Percentiles rank a stretch among this genome's conserved stretches.
These are phyloP conservation scores for Cucumis sativus DNA, from an alignment of 306 rosid genomes.

Conservation along the genomic window Cucumber_9930_V3 NC_026657.2:33468501-33469000, in stretches of 20 bases:
- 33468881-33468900: slow-evolving; percentile 7
- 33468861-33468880: slow-evolving; percentile 16
- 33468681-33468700: slow-evolving; percentile 68
- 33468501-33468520: slow-evolving; percentile 51
- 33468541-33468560: slow-evolving; percentile 64
- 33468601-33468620: slow-evolving; percentile 37
- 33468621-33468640: slow-evolving; percentile 46
- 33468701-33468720: slow-evolving; percentile 61
- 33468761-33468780: slow-evolving; percentile 46
- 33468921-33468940: neutral
- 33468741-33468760: slow-evolving; percentile 75
- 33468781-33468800: slow-evolving; percentile 19
- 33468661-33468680: slow-evolving; percentile 93
- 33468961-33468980: neutral
- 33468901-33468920: slow-evolving; percentile 7
- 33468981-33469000: neutral
- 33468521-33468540: slow-evolving; percentile 76
- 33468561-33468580: slow-evolving; percentile 26
- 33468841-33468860: slow-evolving; percentile 9
- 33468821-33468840: slow-evolving; percentile 7
- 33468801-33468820: slow-evolving; percentile 15
- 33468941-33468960: neutral
- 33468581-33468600: slow-evolving; percentile 25
- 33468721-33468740: slow-evolving; percentile 64
- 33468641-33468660: slow-evolving; percentile 35